Percentiles rank a stretch among this genome's conserved stretches.
Conservation (phyloP, 1,284 basidiomycete species). For the Leccinum idahoense region DNA sequence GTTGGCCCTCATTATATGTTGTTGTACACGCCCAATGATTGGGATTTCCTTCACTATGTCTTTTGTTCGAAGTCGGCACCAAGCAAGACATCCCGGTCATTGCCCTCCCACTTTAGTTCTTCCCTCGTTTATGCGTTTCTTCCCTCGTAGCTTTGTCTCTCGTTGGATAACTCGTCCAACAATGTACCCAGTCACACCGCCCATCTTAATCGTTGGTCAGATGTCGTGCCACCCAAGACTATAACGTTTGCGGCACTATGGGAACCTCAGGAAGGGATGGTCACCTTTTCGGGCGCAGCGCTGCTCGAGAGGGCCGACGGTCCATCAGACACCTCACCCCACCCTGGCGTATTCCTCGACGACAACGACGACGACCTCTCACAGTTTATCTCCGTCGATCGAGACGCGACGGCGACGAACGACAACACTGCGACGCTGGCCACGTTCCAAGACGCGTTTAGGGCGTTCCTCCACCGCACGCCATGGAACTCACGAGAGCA, state of each 20-base stretch:
- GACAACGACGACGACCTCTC: constrained; percentile 33
- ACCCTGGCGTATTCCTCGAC: constrained; percentile 28
- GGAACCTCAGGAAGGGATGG: constrained; percentile 44
- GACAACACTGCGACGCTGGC: constrained; percentile 25
- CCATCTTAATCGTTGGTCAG: too few species aligned
- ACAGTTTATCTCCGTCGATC: constrained; percentile 38
- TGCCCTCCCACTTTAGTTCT: too few species aligned
- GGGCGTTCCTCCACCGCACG: constrained; percentile 22
- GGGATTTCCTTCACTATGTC: constrained; percentile 11
- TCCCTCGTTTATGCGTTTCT: too few species aligned
- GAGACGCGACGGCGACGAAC: constrained; percentile 17
- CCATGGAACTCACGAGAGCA: constrained; percentile 20
- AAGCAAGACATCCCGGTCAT: constrained; percentile 1
- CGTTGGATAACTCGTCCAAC: too few species aligned
- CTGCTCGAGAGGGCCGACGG: constrained; percentile 35
- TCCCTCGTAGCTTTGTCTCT: too few species aligned
- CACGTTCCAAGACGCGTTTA: constrained; percentile 29
- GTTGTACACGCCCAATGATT: neutral
- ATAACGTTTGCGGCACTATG: too few species aligned
- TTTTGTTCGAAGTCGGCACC: constrained; percentile 14
- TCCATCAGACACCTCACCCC: constrained; percentile 18
- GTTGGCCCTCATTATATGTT: neutral
- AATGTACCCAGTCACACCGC: too few species aligned
- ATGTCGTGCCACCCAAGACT: too few species aligned
- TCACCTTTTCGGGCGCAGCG: constrained; percentile 48